Percentiles rank a stretch among this genome's conserved stretches.
These are phyloP conservation scores for Apiospora koreana DNA, from an alignment of 2,329 filamentous ascomycete genomes.

Conservation along the genomic window DNA sequence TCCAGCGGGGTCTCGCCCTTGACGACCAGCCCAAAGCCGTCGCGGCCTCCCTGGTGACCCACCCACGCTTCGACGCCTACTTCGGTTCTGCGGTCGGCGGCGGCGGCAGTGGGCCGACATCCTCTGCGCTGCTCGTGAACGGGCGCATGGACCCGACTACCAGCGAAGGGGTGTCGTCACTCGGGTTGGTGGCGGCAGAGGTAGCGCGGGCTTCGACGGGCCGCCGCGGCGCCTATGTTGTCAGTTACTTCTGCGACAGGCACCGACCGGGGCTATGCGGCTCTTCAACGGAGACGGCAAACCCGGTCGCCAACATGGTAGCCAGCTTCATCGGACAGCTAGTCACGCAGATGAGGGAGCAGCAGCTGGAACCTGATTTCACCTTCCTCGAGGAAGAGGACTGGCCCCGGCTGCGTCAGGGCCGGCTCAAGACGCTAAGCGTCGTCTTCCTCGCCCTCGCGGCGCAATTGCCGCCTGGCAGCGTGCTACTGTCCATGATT, in stretches of 20 bases:
- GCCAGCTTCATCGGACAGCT: constrained; percentile 20
- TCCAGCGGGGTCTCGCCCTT: not conserved
- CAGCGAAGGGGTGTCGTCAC: constrained; percentile 15
- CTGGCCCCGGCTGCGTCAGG: constrained; percentile 13
- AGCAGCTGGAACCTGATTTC: constrained; percentile 1
- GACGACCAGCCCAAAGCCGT: not conserved
- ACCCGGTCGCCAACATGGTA: constrained; percentile 11
- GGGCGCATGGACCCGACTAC: not conserved
- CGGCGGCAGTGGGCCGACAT: not conserved
- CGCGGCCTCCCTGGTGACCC: not conserved
- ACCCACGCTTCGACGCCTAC: not conserved
- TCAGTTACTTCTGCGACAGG: constrained; percentile 21
- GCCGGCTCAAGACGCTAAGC: constrained; percentile 15
- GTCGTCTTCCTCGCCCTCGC: constrained; percentile 16
- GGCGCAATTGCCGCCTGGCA: constrained; percentile 12
- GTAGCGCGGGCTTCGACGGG: constrained; percentile 12
- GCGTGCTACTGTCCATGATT: constrained; percentile 20
- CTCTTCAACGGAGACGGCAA: not conserved
- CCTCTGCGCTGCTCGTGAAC: not conserved
- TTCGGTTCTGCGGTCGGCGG: not conserved
- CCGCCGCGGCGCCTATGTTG: constrained; percentile 13
- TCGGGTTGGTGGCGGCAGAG: constrained; percentile 18
- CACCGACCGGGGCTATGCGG: constrained; percentile 13
- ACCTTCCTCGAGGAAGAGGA: constrained; percentile 14
- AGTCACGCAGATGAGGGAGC: constrained; percentile 16